Conservation (phyloP, 768 basidiomycete genomes). For the Leccinum broughii region DNA sequence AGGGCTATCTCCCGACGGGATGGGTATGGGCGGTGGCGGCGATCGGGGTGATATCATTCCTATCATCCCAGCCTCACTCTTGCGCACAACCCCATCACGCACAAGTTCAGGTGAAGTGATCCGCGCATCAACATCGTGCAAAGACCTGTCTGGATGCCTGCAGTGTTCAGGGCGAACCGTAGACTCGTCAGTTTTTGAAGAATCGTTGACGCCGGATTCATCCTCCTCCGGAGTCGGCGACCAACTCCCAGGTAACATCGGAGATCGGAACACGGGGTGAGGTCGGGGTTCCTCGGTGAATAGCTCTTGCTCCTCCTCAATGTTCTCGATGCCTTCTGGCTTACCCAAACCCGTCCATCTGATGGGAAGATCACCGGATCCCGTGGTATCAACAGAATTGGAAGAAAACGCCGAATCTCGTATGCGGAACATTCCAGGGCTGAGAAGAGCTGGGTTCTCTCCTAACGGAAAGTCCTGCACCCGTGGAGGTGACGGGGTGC, state of each 20-base stretch:
- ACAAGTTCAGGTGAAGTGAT: conserved; percentile 56
- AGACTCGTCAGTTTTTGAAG: conserved; percentile 27
- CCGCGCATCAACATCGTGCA: conserved; percentile 53
- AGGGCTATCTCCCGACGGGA: conserved; percentile 27
- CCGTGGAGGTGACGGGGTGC: conserved; percentile 22
- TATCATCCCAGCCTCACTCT: conserved; percentile 65
- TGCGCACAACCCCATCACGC: conserved; percentile 43
- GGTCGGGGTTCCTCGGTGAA: conserved; percentile 27
- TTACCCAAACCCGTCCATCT: conserved; percentile 57
- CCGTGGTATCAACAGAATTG: conserved; percentile 42
- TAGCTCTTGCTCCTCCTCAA: conserved; percentile 35
- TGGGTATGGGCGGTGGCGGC: conserved; percentile 28
- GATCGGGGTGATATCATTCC: conserved; percentile 44
- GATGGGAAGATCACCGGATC: conserved; percentile 53
- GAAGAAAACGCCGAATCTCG: conserved; percentile 66
- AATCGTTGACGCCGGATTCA: conserved; percentile 33
- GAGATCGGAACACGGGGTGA: conserved; percentile 32
- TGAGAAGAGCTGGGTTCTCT: conserved; percentile 44
- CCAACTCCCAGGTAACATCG: conserved; percentile 56
- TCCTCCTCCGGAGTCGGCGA: conserved; percentile 55
- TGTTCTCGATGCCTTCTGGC: conserved; percentile 39
- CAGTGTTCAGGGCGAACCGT: conserved; percentile 29
- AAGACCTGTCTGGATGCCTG: conserved; percentile 32
- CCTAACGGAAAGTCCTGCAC: conserved; percentile 23
- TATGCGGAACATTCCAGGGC: conserved; percentile 52